Conservation (phyloP, 1,284 basidiomycete genomes). For the Thecaphora thlaspeos region DNA sequence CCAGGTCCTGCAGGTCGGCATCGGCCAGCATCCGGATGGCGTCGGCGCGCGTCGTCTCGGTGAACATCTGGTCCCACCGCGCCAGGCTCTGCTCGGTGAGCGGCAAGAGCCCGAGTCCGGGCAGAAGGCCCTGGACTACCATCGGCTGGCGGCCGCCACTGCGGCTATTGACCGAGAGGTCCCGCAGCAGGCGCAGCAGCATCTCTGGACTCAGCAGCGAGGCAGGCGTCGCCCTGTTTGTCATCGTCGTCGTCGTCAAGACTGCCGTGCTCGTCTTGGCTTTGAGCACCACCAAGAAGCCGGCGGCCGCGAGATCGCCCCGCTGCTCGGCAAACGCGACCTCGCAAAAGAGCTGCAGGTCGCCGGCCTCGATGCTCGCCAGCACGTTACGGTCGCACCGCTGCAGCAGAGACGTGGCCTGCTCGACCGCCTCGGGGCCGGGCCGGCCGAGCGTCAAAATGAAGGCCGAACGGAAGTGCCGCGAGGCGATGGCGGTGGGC, state of each 20-base stretch:
- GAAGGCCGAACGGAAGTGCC: slow-evolving; percentile 13
- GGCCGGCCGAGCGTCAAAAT: slow-evolving; percentile 14
- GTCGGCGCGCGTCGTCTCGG: slow-evolving; percentile 1
- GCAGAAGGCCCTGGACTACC: slow-evolving; percentile 7
- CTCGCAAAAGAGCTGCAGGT: slow-evolving; percentile 21
- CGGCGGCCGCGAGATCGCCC: slow-evolving; percentile 4
- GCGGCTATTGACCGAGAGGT: no score
- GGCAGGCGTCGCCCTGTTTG: slow-evolving; percentile 12
- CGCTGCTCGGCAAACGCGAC: slow-evolving; percentile 1
- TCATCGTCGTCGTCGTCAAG: no score
- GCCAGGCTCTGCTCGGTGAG: slow-evolving; percentile 6
- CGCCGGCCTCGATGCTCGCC: slow-evolving; percentile 13
- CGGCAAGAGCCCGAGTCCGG: slow-evolving; percentile 16
- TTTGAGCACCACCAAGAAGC: slow-evolving; percentile 14
- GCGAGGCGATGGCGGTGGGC: slow-evolving; percentile 12
- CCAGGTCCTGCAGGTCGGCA: slow-evolving; percentile 13
- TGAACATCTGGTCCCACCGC: slow-evolving; percentile 20
- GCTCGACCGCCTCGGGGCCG: slow-evolving; percentile 1
- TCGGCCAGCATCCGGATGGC: slow-evolving; percentile 12
- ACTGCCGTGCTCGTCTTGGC: slow-evolving; percentile 10
- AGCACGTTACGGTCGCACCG: slow-evolving; percentile 17
- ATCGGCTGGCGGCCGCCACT: slow-evolving; percentile 14
- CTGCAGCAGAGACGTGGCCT: slow-evolving; percentile 14
- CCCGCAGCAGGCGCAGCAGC: slow-evolving; percentile 8
- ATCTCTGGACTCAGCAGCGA: slow-evolving; percentile 18